Evolutionary conservation across 352 stramenopile species (phyloP), one percentile per base, ranked within the genome.

Genomic region (Phytophthora aleatoria): DNA sequence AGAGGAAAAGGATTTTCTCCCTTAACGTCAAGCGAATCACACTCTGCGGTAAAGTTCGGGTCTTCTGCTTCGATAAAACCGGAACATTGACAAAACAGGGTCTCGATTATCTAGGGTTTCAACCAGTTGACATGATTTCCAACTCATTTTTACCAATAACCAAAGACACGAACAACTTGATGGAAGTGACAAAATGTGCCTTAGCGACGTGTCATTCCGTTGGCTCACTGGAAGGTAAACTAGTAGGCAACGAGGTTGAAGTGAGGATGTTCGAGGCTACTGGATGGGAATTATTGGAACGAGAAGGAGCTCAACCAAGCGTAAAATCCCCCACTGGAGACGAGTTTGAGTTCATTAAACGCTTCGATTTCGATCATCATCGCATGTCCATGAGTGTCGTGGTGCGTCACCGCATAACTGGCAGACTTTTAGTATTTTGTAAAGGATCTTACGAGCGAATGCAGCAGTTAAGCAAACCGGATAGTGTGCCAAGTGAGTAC

Each of bases 41-140:
- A 1, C 63, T 96, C 8, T 83, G 83, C 38, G 89, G 87, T n/a
- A 96, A 95, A 71, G 83, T 95, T 7, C 83, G 76, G 10, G 73
- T 88, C 5, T 87, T 85, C 30, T 92, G 84, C 58, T 96, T 96
- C 64, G 89, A 96, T 64, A 96, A 96, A 51, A 96, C 89, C 0
- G 89, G 89, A 5, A 96, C 87, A 5, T 71, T 96, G 4, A 96
- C 89, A 5, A 88, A 94, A 44, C 74, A 95, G 64, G 89, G 89
- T 1, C 57, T 96, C 7, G 76, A 93, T 41, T 95, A 91, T 36
- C 76, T 62, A 52, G 81, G 69, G 0, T 45, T 74, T 4, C 65
- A 74, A 33, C 38, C 67, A 6, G 57, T 77, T 20, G 48, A 66
- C 36, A 39, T 30, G 16, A 69, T 41, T 5, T 54, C 50, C 0